Evolutionary conservation across 139 green algal genomes (phyloP), one percentile per base, ranked within the genome.

Genomic region (Trebouxia sp.): DNA sequence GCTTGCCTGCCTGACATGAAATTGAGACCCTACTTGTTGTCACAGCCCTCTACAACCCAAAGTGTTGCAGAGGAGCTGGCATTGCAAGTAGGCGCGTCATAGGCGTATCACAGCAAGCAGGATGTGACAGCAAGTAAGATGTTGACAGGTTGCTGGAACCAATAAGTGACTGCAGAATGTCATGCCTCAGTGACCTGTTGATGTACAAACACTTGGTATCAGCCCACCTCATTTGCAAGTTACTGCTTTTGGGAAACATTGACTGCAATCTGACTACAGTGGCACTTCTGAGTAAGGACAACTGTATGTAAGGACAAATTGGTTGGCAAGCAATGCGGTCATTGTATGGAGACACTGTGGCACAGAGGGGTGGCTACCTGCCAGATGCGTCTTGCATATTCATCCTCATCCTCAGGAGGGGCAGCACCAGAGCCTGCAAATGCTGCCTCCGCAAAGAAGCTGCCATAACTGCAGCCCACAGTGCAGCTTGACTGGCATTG

Each of bases 311-410:
- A n/a, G n/a, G n/a, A n/a, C n/a, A n/a, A n/a, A n/a, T n/a, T n/a
- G n/a, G n/a, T n/a, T n/a, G n/a, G n/a, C n/a, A n/a, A 58, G 50
- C 22, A 22, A 5, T 58, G 4, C 22, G 50, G 50, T 22, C 50
- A 3, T 58, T 17, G 20, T 28, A 22, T 28, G 5, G 26, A 28
- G 50, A 58, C 50, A 58, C 50, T 17, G 20, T 58, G 50, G 50
- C 50, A 17, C 50, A 58, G 26, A 58, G 50, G 50, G 22, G 26
- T 17, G 4, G 50, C 50, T 2, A 10, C 50, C 4, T 77, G 45
- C 72, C 72, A 79, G 72, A 79, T 79, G 22, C 72, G 72, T 45
- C 17, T 42, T 10, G 72, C 72, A 45, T 66, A 79, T 12, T n/a
- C 45, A 28, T 79, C 72, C 43, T 79, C 72, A 30, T 79, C 72